Evolutionary conservation across 78 protist species (phyloP).

Genomic region (Emiliania huxleyi): DNA sequence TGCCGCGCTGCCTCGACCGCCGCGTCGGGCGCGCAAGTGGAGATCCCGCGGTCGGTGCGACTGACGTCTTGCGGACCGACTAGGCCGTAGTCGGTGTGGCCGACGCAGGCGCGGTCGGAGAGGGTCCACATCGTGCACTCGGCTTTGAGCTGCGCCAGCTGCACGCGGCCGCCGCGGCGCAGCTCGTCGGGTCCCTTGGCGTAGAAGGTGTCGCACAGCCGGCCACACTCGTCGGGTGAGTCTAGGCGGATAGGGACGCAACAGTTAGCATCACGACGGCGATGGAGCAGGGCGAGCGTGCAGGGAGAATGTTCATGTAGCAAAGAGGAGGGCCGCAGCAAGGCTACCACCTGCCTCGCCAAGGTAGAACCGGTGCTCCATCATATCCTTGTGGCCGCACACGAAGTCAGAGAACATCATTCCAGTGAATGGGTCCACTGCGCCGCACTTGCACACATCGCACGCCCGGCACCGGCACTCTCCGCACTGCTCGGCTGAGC

Average conservation of each 20-base stretch:
- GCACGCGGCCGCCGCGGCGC: too few relatives aligned
- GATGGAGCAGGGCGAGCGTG: too few relatives aligned
- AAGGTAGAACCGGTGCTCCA: neutral
- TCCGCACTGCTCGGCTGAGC: too few relatives aligned
- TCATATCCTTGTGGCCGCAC: neutral
- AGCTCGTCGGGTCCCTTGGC: too few relatives aligned
- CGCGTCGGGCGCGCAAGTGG: neutral
- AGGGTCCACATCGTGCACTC: neutral
- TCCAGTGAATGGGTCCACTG: neutral
- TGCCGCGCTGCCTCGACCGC: neutral
- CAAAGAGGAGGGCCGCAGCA: too few relatives aligned
- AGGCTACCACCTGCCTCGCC: neutral
- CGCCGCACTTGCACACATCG: neutral
- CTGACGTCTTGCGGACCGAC: neutral
- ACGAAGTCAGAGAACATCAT: neutral
- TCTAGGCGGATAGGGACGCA: too few relatives aligned
- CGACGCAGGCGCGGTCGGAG: neutral
- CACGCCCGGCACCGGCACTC: neutral
- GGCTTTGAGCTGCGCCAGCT: neutral
- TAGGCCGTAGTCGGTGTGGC: neutral
- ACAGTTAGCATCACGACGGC: too few relatives aligned
- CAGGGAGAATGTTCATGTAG: too few relatives aligned
- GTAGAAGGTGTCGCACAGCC: neutral
- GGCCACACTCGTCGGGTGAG: neutral
- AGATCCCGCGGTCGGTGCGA: neutral